These are phyloP conservation scores for Capronia coronata DNA, from an alignment of 2,329 filamentous ascomycete species.

Conservation along the genomic window DNA sequence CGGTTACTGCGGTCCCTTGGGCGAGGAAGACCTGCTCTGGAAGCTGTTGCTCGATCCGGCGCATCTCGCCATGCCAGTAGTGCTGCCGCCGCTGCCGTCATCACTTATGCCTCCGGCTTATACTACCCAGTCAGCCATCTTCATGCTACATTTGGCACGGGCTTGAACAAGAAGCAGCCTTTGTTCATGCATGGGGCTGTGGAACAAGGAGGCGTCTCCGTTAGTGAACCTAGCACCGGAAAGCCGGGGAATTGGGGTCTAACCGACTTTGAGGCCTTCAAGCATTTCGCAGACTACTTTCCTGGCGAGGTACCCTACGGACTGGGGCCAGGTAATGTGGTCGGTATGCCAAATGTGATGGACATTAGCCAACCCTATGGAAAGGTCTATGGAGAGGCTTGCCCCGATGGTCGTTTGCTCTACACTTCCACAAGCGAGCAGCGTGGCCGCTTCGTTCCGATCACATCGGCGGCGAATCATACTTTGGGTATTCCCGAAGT, in stretches of 20 bases:
- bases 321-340: constrained; percentile 65
- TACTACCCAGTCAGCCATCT: constrained; percentile 72
- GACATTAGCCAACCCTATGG: constrained; percentile 83
- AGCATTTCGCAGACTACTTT: constrained; percentile 71
- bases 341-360: constrained; percentile 77
- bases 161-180: constrained; percentile 62
- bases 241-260: constrained; percentile 78
- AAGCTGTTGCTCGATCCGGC: constrained; percentile 49
- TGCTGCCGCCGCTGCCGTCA: constrained; percentile 64
- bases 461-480: constrained; percentile 54
- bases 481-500: constrained; percentile 67
- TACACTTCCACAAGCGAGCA: constrained; percentile 69
- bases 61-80: constrained; percentile 49
- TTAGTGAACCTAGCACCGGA: constrained; percentile 69
- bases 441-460: constrained; percentile 66
- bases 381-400: constrained; percentile 77
- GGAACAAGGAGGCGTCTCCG: constrained; percentile 69
- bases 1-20: constrained; percentile 72
- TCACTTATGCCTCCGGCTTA: constrained; percentile 81
- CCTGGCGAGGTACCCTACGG: constrained; percentile 70
- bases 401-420: constrained; percentile 72
- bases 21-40: constrained; percentile 66
- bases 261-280: constrained; percentile 65
- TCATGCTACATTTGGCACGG: constrained; percentile 67
- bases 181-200: constrained; percentile 76